Percentiles rank a stretch among this genome's conserved stretches.
phyloP scores from a whole-genome alignment of 176 grass and related monocot genomes.

The Aechmea fasciata region DNA sequence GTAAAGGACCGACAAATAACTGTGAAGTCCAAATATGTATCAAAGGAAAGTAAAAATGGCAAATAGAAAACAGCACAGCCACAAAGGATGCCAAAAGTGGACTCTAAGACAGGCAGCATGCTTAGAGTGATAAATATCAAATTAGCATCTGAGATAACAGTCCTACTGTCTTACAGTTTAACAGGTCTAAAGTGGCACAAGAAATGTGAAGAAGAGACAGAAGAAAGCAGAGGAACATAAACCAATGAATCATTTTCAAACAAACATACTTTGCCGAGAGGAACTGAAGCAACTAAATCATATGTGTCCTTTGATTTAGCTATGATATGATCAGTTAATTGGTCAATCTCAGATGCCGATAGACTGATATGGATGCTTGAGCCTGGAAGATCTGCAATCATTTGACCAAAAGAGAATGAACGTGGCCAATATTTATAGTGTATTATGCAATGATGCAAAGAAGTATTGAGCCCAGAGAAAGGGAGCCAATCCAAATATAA shows the following conservation, averaged over 20 bases:
- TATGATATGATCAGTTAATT: conserved; percentile 55
- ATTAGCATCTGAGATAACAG: too few relatives aligned
- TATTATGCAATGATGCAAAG: not conserved
- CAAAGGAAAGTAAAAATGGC: too few relatives aligned
- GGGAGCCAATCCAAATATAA: too few relatives aligned
- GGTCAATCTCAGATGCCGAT: conserved; percentile 57
- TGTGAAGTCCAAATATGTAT: too few relatives aligned
- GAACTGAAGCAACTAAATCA: conserved; percentile 68
- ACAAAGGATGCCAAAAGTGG: too few relatives aligned
- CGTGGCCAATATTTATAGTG: not conserved
- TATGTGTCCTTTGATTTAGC: conserved; percentile 70
- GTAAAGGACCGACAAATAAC: too few relatives aligned
- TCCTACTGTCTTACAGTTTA: too few relatives aligned
- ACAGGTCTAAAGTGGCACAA: not conserved
- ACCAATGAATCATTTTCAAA: not conserved
- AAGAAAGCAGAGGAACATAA: not conserved
- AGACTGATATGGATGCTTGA: conserved; percentile 54
- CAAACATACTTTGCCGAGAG: conserved; percentile 64
- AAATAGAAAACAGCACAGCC: too few relatives aligned
- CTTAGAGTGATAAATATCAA: too few relatives aligned
- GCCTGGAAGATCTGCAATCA: conserved; percentile 58
- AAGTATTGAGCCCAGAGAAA: not conserved
- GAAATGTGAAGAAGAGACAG: not conserved
- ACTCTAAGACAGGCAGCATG: too few relatives aligned
- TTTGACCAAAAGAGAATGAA: conserved; percentile 3